Evolutionary conservation across 805 yeast genomes (phyloP).

Genomic region (Ogataea nitratoaversa): DNA sequence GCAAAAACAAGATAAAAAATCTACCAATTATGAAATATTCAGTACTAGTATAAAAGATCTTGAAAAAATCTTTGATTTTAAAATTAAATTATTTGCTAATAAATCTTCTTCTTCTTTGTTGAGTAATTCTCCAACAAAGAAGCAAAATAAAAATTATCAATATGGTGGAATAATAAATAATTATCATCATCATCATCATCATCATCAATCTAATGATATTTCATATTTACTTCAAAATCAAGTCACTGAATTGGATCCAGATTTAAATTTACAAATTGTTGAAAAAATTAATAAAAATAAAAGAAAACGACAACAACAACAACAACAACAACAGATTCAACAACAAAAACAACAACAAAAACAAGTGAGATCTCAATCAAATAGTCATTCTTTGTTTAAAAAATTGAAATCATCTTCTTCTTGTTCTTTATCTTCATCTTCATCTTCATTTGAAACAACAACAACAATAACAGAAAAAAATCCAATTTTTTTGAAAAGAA

Average conservation of each 20-base stretch:
- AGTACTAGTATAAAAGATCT: slow-evolving; percentile 20
- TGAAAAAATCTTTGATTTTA: slow-evolving; percentile 22
- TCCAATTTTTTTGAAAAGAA: not conserved
- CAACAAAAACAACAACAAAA: not conserved
- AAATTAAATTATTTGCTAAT: slow-evolving; percentile 13
- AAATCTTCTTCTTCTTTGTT: not conserved
- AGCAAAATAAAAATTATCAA: too few species aligned
- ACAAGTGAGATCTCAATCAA: not conserved
- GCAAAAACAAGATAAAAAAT: not conserved
- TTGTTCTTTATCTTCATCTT: too few species aligned
- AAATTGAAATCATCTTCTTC: too few species aligned
- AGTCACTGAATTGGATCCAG: slow-evolving; percentile 4
- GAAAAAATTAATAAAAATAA: slow-evolving; percentile 2
- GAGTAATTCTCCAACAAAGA: not conserved
- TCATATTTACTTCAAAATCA: not conserved
- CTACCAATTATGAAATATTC: slow-evolving; percentile 14
- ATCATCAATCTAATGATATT: too few species aligned
- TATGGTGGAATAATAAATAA: too few species aligned
- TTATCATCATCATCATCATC: too few species aligned
- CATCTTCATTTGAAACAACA: too few species aligned
- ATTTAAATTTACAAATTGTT: slow-evolving; percentile 2
- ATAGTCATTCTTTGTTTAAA: too few species aligned
- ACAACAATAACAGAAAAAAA: too few species aligned
- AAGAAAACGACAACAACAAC: slow-evolving; percentile 1
- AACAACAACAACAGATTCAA: slow-evolving; percentile 1